These are phyloP conservation scores for Chamaenerion angustifolium DNA, from an alignment of 345 rosid genomes.

Conservation along the genomic window DNA sequence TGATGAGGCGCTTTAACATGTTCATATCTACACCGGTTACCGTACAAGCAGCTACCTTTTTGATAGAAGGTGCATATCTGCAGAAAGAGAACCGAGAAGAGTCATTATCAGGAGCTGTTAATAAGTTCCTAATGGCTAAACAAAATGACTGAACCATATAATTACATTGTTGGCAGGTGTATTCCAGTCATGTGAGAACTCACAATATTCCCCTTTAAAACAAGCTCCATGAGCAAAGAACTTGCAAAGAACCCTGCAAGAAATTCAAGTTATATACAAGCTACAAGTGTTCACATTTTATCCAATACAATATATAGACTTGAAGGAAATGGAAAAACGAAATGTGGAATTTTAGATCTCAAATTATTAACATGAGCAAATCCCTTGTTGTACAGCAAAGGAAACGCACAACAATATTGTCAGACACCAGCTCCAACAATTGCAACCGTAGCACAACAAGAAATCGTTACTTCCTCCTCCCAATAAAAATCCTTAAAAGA, in stretches of 20 bases:
- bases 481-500: too few species aligned
- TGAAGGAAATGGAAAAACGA: too few species aligned
- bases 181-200: constrained; percentile 71
- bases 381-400: too few species aligned
- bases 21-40: constrained; percentile 71
- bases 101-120: not conserved
- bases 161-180: constrained; percentile 49
- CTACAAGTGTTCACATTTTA: too few species aligned
- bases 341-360: too few species aligned
- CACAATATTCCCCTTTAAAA: constrained; percentile 81
- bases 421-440: too few species aligned
- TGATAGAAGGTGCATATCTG: constrained; percentile 88
- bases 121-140: not conserved
- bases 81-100: constrained; percentile 2
- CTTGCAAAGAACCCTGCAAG: constrained; percentile 53
- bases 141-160: not conserved
- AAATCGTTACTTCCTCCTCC: too few species aligned
- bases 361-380: too few species aligned
- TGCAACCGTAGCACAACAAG: too few species aligned
- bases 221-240: constrained; percentile 87
- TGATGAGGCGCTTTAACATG: constrained; percentile 38
- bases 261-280: not conserved
- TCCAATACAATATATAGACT: too few species aligned
- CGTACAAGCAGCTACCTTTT: constrained; percentile 67
- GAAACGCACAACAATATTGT: too few species aligned